Evolutionary conservation across 116 monocot species (phyloP), one percentile per base, ranked within the genome.

Genomic region (Dioscorea cayenensis): DNA sequence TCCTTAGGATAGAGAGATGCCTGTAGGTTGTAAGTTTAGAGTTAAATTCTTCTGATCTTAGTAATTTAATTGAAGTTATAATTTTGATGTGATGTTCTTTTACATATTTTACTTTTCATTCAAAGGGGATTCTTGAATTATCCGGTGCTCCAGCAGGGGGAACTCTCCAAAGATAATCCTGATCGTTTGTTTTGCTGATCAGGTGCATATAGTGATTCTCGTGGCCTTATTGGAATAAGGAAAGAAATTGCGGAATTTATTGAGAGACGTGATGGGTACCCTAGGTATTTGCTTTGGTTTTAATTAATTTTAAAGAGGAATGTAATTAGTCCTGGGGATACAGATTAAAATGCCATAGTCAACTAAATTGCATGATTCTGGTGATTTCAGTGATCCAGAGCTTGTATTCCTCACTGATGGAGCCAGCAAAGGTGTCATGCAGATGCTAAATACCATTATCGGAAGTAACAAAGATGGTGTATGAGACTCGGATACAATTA

Each of bases 381-480:
- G 61, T 77, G 49, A 20, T 43, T 85, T 60, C 86, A 99, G 99
- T 69, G 79, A 99, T 81, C 91, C 99, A 48, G 99, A 94, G 35
- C 89, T 89, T 76, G 87, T 99, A 79, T 99, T 83, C 82, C 91
- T 99, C 52, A 94, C 99, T 65, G 99, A 91, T 80, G 99, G 99
- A 68, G 99, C 99, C 21, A 99, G 99, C 85, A 99, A 91, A 86
- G 99, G 99, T 69, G 94, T 99, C 25, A 89, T 99, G 99, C 99
- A 99, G 74, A 89, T 91, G 3, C 73, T 99, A 52, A 88, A 99
- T 67, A 69, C 86, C 38, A 65, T 93, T 65, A 99, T 99, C 69
- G 84, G 99, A 86, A 83, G 93, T 75, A 77, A 76, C 28, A 99
- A 84, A 32, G 99, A 99, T 84, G 99, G 99, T 83, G 99, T 99